Conservation (phyloP, 345 rosid species). For the Citrus australasica region DNA sequence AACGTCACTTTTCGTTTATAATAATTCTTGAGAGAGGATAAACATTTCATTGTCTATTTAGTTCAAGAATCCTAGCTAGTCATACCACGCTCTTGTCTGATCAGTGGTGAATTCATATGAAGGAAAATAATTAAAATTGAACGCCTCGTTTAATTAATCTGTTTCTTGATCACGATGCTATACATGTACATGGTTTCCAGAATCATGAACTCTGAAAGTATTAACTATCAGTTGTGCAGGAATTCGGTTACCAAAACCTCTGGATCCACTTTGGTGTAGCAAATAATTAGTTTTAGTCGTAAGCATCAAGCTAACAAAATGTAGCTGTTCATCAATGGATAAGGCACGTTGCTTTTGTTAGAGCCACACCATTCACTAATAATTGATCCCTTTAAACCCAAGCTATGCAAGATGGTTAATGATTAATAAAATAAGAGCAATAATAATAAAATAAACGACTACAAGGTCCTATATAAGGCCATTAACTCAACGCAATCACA, state of each 20-base stretch:
- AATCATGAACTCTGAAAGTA: background rate
- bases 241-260: background rate
- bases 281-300: background rate
- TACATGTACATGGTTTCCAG: background rate
- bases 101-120: too few species aligned
- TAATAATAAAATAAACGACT: background rate
- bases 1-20: too few species aligned
- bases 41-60: too few species aligned
- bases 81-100: too few species aligned
- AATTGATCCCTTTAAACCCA: conserved; percentile 7
- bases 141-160: too few species aligned
- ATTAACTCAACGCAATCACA: background rate
- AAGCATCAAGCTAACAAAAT: conserved; percentile 5
- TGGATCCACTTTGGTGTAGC: background rate
- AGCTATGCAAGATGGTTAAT: background rate
- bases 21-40: too few species aligned
- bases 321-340: background rate
- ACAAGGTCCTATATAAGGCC: background rate
- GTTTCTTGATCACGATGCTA: too few species aligned
- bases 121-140: too few species aligned
- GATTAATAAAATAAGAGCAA: too few species aligned
- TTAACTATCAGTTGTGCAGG: background rate
- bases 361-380: background rate
- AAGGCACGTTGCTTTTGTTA: background rate
- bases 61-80: too few species aligned